Evolutionary conservation across 306 rosid genomes (phyloP).

Genomic region (Quercus agrifolia): DNA sequence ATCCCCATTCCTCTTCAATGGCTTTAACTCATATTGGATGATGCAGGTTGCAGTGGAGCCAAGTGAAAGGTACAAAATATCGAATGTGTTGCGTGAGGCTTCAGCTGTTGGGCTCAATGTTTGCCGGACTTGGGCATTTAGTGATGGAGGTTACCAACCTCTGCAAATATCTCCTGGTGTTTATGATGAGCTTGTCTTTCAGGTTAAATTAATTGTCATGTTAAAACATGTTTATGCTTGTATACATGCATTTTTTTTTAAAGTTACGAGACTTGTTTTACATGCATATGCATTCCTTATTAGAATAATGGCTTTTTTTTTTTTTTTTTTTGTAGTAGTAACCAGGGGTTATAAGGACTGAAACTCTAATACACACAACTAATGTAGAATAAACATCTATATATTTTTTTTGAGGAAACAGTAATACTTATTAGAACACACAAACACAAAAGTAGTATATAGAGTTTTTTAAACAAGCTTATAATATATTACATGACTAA

Average conservation of each 20-base stretch:
- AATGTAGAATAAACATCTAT: too few relatives aligned
- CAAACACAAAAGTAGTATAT: too few relatives aligned
- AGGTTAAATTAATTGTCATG: slow-evolving; percentile 17
- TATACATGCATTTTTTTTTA: too few relatives aligned
- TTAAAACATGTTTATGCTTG: too few relatives aligned
- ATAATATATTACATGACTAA: too few relatives aligned
- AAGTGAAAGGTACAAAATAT: slow-evolving; percentile 31
- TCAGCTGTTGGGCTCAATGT: slow-evolving; percentile 46
- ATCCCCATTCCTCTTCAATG: slow-evolving; percentile 41
- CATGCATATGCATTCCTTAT: neutral
- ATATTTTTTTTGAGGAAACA: too few relatives aligned
- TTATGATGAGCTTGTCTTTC: slow-evolving; percentile 43
- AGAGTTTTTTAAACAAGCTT: too few relatives aligned
- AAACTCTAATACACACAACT: too few relatives aligned
- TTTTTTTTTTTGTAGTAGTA: too few relatives aligned
- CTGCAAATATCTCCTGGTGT: slow-evolving; percentile 44
- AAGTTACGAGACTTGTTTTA: neutral
- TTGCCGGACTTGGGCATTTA: slow-evolving; percentile 59
- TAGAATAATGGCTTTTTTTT: too few relatives aligned
- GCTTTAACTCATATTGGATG: slow-evolving; percentile 65
- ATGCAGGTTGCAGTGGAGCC: slow-evolving; percentile 45
- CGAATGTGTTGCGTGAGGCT: slow-evolving; percentile 44
- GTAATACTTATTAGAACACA: too few relatives aligned
- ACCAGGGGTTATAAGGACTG: too few relatives aligned
- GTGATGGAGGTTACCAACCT: slow-evolving; percentile 47